Base-by-base conservation (phyloP, 2,329 filamentous ascomycete species). In the Bimuria novae-zelandiae region DNA sequence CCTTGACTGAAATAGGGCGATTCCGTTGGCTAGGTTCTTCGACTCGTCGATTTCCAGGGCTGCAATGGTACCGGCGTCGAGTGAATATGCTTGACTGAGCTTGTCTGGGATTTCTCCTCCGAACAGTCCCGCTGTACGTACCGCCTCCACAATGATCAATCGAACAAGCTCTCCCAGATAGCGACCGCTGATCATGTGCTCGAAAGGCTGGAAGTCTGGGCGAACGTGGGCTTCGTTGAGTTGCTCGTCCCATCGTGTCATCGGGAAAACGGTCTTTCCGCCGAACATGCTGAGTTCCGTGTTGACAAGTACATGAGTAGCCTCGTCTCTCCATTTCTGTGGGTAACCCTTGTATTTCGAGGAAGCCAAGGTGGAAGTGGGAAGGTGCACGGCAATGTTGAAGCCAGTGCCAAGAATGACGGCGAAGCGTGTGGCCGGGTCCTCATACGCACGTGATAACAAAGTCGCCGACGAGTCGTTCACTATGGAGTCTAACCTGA, bases 211-310 rank as follows among this genome's bases (percentile, higher is more conserved):
- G 59, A 86, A 87, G 69, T 86, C 82, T 0, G 84, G 84, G 8
- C 79, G 74, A 14, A 79, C 63, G 61, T 87, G 84, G 5, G 76
- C 77, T 23, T 73, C 69, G 67, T 87, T 87, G 43, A 88, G 74
- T 25, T 78, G 63, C 7, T 86, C 82, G 58, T 88, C 85, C 84
- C 84, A 87, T 12, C 80, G 76, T 5, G 84, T 85, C 59, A 77
- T 79, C 1, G 83, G 82, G 32, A 86, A 76, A 23, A 85, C 77
- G 19, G 79, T 75, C 52, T 83, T 80, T 42, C 82, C 44, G 33
- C 44, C 85, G 57, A 86, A 86, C 84, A 87, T 86, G 74, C 84
- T 86, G 61, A 86, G 75, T 65, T 88, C 85, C 7, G 82, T 87
- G 66, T 88, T 88, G 62, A 86, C 79, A 47, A 87, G 81, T 27